Evolutionary conservation across 768 basidiomycete species (phyloP), one percentile per base, ranked within the genome.

Genomic region (Gloeopeniophorella convolvens): DNA sequence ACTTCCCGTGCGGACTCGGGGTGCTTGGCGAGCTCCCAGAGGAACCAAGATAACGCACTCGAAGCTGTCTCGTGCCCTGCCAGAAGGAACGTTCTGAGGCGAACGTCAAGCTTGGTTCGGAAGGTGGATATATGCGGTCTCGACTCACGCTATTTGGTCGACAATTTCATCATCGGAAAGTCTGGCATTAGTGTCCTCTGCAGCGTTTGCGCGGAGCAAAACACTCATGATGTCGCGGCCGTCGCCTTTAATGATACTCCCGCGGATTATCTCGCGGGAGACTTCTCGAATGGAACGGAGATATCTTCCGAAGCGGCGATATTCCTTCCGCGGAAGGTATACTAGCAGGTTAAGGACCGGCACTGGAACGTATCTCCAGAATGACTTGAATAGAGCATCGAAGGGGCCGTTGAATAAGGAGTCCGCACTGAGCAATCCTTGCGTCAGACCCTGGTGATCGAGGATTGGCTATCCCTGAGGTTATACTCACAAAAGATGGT

Each of bases 201-300:
- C 56, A 2, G 42, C 35, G 48, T 69, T 69, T 0, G 68, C 66
- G 32, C 60, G 63, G 16, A 68, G 64, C 63, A 69, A 58, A 23
- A 69, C 57, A 31, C 66, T 69, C 59, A 69, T 63, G 18, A 68
- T 63, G 45, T 67, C 68, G 49, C 60, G 65, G 4, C 52, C 48
- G 18, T 60, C 61, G 37, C 63, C 63, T 23, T 57, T 57, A 12
- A 59, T 54, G 5, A 54, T 53, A 8, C 65, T 62, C 41, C 60
- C 54, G 12, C 47, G 43, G 28, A 68, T 47, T 3, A 68, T 50
- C 5, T 42, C 43, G 21, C 53, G 50, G 12, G 65, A 57, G 11
- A 65, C 59, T 3, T 42, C 48, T 43, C 55, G 57, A 37, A 66
- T 61, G 18, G 60, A 51, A 3, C 48, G 30, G 20, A 64, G 43